Conservation (phyloP, 257 asterid genomes). For the Primulina tabacum region DNA sequence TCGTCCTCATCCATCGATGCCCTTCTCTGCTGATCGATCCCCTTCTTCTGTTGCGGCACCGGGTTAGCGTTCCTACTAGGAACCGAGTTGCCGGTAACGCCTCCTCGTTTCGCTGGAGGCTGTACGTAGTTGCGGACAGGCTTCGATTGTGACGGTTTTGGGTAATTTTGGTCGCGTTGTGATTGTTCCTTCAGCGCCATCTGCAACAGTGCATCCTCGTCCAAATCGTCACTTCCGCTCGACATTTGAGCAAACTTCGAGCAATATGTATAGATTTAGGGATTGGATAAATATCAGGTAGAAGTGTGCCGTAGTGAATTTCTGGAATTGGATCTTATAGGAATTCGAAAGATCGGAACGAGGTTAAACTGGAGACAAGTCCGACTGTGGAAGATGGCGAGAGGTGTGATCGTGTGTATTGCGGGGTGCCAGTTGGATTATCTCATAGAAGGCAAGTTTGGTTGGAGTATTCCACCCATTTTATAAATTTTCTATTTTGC, state of each 20-base stretch:
- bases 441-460: too few relatives aligned
- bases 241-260: conserved; percentile 47
- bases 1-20: conserved; percentile 67
- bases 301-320: conserved; percentile 10
- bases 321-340: conserved; percentile 33
- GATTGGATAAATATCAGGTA: conserved; percentile 3
- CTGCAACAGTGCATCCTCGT: conserved; percentile 94
- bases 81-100: conserved; percentile 13
- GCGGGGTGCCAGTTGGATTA: neutral
- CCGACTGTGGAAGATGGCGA: neutral
- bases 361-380: neutral
- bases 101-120: conserved; percentile 51
- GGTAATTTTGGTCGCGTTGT: conserved; percentile 66
- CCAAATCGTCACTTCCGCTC: conserved; percentile 71
- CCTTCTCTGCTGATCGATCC: conserved; percentile 33
- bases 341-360: neutral
- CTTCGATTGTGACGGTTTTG: conserved; percentile 53
- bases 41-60: conserved; percentile 46
- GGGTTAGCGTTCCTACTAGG: conserved; percentile 14
- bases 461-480: too few relatives aligned
- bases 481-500: too few relatives aligned
- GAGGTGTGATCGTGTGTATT: neutral
- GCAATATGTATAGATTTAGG: conserved; percentile 12
- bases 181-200: conserved; percentile 90
- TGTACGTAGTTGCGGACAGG: conserved; percentile 77